Percentiles rank a stretch among this genome's conserved stretches.
Conservation (phyloP, 208 protist genomes). For the Crithidia brevicula region DNA sequence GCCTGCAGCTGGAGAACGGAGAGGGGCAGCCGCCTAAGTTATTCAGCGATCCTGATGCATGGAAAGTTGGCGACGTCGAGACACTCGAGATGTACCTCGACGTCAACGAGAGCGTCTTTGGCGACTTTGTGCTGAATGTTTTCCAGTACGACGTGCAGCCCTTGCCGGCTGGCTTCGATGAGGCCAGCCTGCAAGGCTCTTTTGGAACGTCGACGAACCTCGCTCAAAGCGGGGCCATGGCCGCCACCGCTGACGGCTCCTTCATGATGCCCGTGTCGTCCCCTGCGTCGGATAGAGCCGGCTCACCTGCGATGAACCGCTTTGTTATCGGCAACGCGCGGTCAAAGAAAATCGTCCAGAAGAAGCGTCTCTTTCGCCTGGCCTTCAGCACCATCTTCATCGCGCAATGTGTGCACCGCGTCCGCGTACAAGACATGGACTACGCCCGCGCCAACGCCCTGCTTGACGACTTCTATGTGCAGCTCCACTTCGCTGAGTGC, state of each 20-base stretch:
- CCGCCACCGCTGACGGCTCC: no score
- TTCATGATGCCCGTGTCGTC: constrained; percentile 4
- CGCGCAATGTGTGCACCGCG: constrained; percentile 55
- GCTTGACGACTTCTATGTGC: constrained; percentile 68
- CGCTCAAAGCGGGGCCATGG: neutral
- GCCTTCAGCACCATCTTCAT: constrained; percentile 88
- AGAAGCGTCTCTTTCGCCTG: constrained; percentile 57
- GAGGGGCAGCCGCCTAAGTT: constrained; percentile 38
- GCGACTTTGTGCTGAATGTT: constrained; percentile 71
- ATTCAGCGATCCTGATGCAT: constrained; percentile 67
- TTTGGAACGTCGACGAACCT: neutral
- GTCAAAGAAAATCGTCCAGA: constrained; percentile 31
- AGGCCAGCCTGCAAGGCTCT: neutral
- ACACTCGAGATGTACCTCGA: constrained; percentile 55
- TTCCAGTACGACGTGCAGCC: constrained; percentile 52
- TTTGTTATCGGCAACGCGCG: constrained; percentile 15
- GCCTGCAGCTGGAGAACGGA: constrained; percentile 52
- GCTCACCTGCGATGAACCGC: constrained; percentile 10
- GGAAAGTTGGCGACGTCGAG: constrained; percentile 36
- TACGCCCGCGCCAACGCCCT: constrained; percentile 52
- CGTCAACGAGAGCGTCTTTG: constrained; percentile 61
- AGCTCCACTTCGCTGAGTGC: constrained; percentile 62
- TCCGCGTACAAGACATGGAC: constrained; percentile 76
- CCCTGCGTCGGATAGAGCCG: neutral
- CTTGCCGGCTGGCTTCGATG: constrained; percentile 13